phyloP scores from a whole-genome alignment of 352 stramenopile genomes.

The Phytophthora meadii region DNA sequence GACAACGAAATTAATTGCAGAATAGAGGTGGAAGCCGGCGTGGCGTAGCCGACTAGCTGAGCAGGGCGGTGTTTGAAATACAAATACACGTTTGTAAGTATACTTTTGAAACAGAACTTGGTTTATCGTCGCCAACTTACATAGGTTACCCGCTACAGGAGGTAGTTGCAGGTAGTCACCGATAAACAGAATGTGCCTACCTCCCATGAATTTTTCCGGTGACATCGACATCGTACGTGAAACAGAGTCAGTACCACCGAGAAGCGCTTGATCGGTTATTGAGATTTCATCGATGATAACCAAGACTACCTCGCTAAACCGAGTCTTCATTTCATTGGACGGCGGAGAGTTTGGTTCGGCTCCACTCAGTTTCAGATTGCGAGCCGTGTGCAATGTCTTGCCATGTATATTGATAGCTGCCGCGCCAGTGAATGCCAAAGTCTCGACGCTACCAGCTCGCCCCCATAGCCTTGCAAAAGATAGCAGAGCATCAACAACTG shows the following conservation, averaged over 20 bases:
- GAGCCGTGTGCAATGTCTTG: too few relatives aligned
- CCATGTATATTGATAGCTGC: too few relatives aligned
- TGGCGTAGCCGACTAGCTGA: not conserved
- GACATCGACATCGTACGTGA: conserved; percentile 7
- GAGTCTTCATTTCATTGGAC: too few relatives aligned
- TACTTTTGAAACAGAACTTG: not conserved
- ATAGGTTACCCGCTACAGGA: conserved; percentile 13
- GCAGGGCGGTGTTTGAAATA: not conserved
- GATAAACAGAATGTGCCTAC: conserved; percentile 21
- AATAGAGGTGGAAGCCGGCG: conserved; percentile 26
- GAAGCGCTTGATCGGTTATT: too few relatives aligned
- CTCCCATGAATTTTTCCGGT: conserved; percentile 22
- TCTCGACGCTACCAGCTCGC: conserved; percentile 6
- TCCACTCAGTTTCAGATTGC: too few relatives aligned
- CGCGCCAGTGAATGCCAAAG: too few relatives aligned
- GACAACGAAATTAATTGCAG: conserved; percentile 16
- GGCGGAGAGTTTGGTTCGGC: too few relatives aligned
- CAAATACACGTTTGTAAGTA: not conserved
- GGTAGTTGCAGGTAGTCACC: conserved; percentile 35
- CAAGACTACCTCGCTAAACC: too few relatives aligned
- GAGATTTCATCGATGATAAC: too few relatives aligned
- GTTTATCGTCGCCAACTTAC: conserved; percentile 7
- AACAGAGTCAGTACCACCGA: too few relatives aligned
- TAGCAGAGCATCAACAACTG: conserved; percentile 8
- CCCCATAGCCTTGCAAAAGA: conserved; percentile 1